phyloP scores from a whole-genome alignment of 768 basidiomycete species.

The Gymnopilus junonius region DNA sequence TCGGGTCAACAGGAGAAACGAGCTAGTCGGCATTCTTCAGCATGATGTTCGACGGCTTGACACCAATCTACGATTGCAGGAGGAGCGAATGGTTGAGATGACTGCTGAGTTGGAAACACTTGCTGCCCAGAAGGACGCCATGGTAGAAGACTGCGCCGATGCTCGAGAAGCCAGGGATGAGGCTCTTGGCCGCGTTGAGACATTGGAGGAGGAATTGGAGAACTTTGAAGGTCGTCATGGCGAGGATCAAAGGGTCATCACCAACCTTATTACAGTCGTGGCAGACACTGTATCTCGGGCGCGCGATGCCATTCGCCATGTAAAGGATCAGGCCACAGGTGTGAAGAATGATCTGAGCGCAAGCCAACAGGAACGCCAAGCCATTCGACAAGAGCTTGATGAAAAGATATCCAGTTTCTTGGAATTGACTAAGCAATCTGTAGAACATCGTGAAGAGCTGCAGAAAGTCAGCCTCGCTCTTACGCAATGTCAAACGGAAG shows the following conservation, averaged over 20 bases:
- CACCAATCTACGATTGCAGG: constrained; percentile 73
- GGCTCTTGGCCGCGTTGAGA: constrained; percentile 58
- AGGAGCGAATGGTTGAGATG: constrained; percentile 76
- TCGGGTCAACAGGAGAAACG: constrained; percentile 66
- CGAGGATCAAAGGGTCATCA: constrained; percentile 38
- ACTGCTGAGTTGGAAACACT: constrained; percentile 69
- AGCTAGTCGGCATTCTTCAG: constrained; percentile 79
- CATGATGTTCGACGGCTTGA: constrained; percentile 80
- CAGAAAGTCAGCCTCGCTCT: constrained; percentile 10
- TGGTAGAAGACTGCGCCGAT: constrained; percentile 85
- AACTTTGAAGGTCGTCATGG: constrained; percentile 23
- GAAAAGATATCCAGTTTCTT: constrained; percentile 9
- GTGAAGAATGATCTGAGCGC: constrained; percentile 4
- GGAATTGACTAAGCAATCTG: constrained; percentile 8
- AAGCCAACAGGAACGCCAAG: constrained; percentile 7
- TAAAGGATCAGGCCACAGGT: constrained; percentile 1
- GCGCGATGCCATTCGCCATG: constrained; percentile 18
- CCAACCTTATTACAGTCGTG: constrained; percentile 42
- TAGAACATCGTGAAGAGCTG: constrained; percentile 16
- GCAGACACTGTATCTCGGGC: constrained; percentile 35
- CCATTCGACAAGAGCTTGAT: constrained; percentile 13
- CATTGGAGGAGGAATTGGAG: constrained; percentile 67
- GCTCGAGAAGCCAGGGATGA: constrained; percentile 75
- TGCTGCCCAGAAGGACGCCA: constrained; percentile 70
- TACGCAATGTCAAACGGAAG: constrained; percentile 13